These are phyloP conservation scores for Pseudozyma sp. DNA, from an alignment of 1,284 basidiomycete genomes.

Conservation along the genomic window DNA sequence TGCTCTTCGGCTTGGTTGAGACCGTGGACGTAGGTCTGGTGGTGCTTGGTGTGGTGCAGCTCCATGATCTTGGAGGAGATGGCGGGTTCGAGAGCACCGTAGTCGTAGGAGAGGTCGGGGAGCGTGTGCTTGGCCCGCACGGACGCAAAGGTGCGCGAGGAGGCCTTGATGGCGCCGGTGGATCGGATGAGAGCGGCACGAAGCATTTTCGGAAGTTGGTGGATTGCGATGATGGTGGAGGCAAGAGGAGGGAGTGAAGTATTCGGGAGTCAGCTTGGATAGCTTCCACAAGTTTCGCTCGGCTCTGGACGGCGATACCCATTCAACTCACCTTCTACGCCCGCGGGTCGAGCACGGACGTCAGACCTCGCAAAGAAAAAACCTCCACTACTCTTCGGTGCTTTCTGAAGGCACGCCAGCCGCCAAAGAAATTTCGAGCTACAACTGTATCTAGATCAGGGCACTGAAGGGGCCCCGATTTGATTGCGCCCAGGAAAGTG, in stretches of 20 bases:
- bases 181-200: slow-evolving; percentile 53
- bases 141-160: slow-evolving; percentile 20
- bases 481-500: slow-evolving; percentile 14
- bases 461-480: not conserved
- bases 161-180: slow-evolving; percentile 25
- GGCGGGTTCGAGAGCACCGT: slow-evolving; percentile 65
- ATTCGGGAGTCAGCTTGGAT: not conserved
- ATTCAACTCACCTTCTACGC: too few relatives aligned
- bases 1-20: slow-evolving; percentile 65
- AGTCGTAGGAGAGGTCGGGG: slow-evolving; percentile 67
- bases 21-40: slow-evolving; percentile 68
- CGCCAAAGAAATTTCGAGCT: not conserved
- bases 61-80: slow-evolving; percentile 68
- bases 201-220: slow-evolving; percentile 34
- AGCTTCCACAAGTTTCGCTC: not conserved
- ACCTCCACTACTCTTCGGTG: slow-evolving; percentile 3
- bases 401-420: not conserved
- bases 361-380: not conserved
- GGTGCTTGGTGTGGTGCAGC: slow-evolving; percentile 67
- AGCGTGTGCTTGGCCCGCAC: slow-evolving; percentile 67
- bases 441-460: too few relatives aligned
- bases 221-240: not conserved
- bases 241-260: not conserved
- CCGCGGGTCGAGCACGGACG: not conserved
- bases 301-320: not conserved